phyloP scores from a whole-genome alignment of 1,139 yeast species.

The Blastobotrys aristatus region DNA sequence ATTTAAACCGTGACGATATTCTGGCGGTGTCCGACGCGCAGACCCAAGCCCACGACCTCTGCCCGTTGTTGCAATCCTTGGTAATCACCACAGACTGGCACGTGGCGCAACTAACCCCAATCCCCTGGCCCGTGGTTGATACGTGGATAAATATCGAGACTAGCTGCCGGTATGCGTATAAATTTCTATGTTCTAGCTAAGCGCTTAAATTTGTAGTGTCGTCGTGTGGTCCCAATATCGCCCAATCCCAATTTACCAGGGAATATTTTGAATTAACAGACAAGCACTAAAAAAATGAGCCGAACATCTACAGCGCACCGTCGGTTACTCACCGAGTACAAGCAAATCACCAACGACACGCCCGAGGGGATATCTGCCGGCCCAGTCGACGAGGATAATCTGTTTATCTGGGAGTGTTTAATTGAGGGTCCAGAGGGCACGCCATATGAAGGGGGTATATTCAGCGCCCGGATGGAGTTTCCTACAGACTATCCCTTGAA shows the following conservation, averaged over 20 bases:
- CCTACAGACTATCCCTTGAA: conserved; percentile 89
- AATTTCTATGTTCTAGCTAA: too few relatives aligned
- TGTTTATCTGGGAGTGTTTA: conserved; percentile 87
- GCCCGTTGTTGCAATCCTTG: conserved; percentile 2
- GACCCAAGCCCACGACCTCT: conserved; percentile 3
- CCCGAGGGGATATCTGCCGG: conserved; percentile 97
- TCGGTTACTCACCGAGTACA: conserved; percentile 80
- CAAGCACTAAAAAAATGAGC: too few relatives aligned
- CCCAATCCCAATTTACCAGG: too few relatives aligned
- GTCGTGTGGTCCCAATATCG: too few relatives aligned
- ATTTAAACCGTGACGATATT: conserved; percentile 4
- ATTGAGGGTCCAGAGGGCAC: conserved; percentile 93
- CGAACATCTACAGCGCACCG: conserved; percentile 52
- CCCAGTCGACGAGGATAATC: conserved; percentile 73
- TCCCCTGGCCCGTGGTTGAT: neutral
- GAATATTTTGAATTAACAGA: too few relatives aligned
- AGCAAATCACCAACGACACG: conserved; percentile 76
- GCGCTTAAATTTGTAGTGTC: too few relatives aligned
- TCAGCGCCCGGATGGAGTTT: conserved; percentile 75
- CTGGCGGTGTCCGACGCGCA: neutral
- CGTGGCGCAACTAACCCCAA: neutral
- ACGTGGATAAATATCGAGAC: conserved; percentile 1
- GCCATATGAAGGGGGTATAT: conserved; percentile 89
- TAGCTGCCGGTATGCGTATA: neutral
- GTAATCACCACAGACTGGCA: conserved; percentile 5